Evolutionary conservation across 83 land plant species (phyloP), one percentile per base, ranked within the genome.

Genomic region (Picea abies): DNA sequence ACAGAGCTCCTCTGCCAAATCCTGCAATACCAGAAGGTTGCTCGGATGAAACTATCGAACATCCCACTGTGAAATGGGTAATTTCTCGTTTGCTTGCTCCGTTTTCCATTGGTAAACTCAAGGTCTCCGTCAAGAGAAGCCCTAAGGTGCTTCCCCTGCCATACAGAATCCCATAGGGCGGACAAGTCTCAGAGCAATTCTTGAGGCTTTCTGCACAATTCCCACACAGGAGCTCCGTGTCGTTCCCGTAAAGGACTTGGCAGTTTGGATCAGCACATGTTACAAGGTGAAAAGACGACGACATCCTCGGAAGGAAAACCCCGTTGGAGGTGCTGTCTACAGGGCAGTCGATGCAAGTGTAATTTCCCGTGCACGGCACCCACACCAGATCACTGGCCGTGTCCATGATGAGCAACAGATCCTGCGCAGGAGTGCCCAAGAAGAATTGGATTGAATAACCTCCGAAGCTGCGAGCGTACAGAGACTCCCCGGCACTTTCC

Each of bases 371-470:
- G 72, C 90, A 92, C 77, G 92, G 94, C 79, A 92, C 60, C 94
- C 94, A 92, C n/a, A 92, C 92, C 41, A 92, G 84, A 86, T 92
- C 90, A 82, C 87, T 86, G 60, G 89, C 94, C 19, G 94, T 90
- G 84, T 90, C 90, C 87, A 90, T 88, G 84, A 86, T 90, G 63
- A 92, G 87, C 26, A 87, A 81, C n/a, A 90, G 23, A 8, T 82
- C 37, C 19, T 78, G 80, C 1, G 76, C 49, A 0, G 82, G 85
- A 6, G 52, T 70, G 84, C 90, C 92, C 8, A 92, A 23, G 19
- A 83, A 61, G 73, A 92, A 81, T 41, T 72, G 19, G 49, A 72
- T 41, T 5, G 56, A 72, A 20, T 72, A 72, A 0, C 76, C 76
- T 2, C 76, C 56, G 11, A 72, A 72, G 3, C 76, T 39, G 4